Evolutionary conservation across 306 rosid species (phyloP).

Genomic region (Mimosa pudica): DNA sequence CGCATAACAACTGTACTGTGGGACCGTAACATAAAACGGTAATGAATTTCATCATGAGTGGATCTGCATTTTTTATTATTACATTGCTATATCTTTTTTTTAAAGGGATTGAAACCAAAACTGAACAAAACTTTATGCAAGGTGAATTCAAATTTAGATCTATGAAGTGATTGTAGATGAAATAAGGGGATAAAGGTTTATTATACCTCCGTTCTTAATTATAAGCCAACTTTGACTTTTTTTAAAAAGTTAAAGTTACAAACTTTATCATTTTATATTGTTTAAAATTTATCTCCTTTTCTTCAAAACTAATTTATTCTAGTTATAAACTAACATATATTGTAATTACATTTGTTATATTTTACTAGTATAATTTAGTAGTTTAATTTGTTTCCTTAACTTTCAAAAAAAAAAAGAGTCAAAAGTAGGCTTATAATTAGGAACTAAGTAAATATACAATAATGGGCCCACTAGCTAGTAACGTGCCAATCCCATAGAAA

Average conservation of each 20-base stretch:
- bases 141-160: neutral
- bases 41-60: neutral
- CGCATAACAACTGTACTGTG: slow-evolving; percentile 1
- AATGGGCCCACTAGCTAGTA: neutral
- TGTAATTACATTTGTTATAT: too few species aligned
- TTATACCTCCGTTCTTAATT: too few species aligned
- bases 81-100: neutral
- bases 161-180: neutral
- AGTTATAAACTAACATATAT: too few species aligned
- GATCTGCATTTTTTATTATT: neutral
- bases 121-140: neutral
- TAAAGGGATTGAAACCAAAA: neutral
- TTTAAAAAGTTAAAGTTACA: too few species aligned
- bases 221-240: too few species aligned
- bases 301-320: too few species aligned
- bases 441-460: neutral
- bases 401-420: too few species aligned
- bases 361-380: too few species aligned
- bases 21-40: slow-evolving; percentile 7
- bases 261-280: too few species aligned
- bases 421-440: too few species aligned
- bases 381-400: too few species aligned
- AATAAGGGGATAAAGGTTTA: neutral
- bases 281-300: too few species aligned
- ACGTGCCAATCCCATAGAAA: neutral